Evolutionary conservation across 2,329 filamentous ascomycete species (phyloP).

Genomic region (Phyllosticta ampelicida): DNA sequence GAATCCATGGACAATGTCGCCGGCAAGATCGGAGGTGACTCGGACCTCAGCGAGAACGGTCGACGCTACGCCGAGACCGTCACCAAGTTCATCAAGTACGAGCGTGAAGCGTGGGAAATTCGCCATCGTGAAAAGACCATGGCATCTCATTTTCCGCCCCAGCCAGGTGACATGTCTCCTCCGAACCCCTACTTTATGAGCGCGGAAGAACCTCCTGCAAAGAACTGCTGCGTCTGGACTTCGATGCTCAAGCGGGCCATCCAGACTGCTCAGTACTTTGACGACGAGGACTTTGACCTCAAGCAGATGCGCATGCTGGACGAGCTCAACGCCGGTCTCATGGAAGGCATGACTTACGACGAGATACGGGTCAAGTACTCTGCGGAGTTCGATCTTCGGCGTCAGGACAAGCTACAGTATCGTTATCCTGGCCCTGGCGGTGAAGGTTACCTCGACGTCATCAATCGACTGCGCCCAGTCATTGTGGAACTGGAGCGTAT

Average conservation of each 20-base stretch:
- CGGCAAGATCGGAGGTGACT: slow-evolving; percentile 86
- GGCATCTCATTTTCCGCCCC: slow-evolving; percentile 75
- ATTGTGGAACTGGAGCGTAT: slow-evolving; percentile 96
- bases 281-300: slow-evolving; percentile 85
- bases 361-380: slow-evolving; percentile 72
- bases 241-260: slow-evolving; percentile 89
- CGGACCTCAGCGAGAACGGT: slow-evolving; percentile 70
- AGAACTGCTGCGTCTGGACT: slow-evolving; percentile 97
- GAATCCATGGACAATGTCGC: slow-evolving; percentile 79
- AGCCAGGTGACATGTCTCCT: slow-evolving; percentile 82
- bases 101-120: slow-evolving; percentile 71
- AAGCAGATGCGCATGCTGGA: slow-evolving; percentile 98
- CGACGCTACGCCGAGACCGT: slow-evolving; percentile 68
- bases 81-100: slow-evolving; percentile 70
- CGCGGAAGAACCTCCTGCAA: slow-evolving; percentile 47
- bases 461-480: slow-evolving; percentile 87
- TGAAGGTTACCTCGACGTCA: slow-evolving; percentile 93
- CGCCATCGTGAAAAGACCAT: slow-evolving; percentile 70
- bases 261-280: slow-evolving; percentile 80
- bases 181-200: slow-evolving; percentile 72
- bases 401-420: slow-evolving; percentile 83
- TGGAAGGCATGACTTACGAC: slow-evolving; percentile 90
- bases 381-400: slow-evolving; percentile 71
- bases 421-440: slow-evolving; percentile 93
- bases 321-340: slow-evolving; percentile 83